A percentile compares a stretch with the other conserved stretches of the same genome.
phyloP scores from a whole-genome alignment of 1,139 yeast genomes.

The Suhomyces chickasaworum region DNA sequence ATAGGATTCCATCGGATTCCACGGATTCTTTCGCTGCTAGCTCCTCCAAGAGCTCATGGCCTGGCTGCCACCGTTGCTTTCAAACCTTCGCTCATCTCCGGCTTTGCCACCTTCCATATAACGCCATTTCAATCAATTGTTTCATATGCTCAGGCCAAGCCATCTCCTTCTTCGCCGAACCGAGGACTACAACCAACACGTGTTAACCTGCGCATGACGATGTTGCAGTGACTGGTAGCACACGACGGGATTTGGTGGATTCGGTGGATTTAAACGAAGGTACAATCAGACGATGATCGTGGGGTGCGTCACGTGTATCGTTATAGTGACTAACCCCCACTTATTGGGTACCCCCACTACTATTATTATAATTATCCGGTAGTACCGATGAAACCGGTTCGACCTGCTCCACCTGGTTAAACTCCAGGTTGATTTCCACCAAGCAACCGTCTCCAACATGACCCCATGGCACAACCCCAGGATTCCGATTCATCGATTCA shows the following conservation, averaged over 20 bases:
- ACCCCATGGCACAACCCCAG: conserved; percentile 3
- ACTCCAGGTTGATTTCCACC: too few species aligned
- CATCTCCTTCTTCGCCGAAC: conserved; percentile 2
- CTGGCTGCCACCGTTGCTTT: neutral
- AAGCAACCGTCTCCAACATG: too few species aligned
- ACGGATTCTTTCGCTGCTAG: neutral
- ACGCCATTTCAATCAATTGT: conserved; percentile 2
- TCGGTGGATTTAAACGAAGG: neutral
- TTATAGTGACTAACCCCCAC: too few species aligned
- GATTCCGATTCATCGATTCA: too few species aligned
- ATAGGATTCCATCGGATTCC: neutral
- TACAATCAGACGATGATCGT: neutral
- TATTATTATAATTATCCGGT: neutral
- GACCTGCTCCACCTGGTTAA: neutral
- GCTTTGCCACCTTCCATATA: neutral
- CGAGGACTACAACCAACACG: conserved; percentile 4
- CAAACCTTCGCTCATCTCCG: neutral
- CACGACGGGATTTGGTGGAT: neutral
- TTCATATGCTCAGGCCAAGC: conserved; percentile 4
- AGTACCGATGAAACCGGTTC: neutral
- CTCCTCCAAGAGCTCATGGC: neutral
- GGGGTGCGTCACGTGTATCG: neutral
- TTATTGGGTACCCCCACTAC: too few species aligned
- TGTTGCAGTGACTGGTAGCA: neutral
- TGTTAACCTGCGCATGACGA: conserved; percentile 1